phyloP scores from a whole-genome alignment of 768 basidiomycete genomes.

The Hirschioporus abietinus region DNA sequence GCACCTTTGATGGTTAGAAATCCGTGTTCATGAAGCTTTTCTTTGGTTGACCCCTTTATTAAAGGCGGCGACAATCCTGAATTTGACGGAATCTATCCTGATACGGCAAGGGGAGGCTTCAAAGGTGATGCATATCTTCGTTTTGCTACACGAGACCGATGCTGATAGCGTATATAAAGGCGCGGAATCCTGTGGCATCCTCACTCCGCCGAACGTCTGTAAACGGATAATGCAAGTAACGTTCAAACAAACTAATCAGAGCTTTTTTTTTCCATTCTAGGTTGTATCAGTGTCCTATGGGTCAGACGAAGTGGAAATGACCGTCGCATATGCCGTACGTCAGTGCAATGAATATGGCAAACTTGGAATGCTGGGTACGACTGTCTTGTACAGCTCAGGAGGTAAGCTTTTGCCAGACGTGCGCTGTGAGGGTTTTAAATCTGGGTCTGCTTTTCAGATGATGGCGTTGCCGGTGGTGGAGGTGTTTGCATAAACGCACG shows the following conservation, averaged over 20 bases:
- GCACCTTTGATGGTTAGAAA: conserved; percentile 27
- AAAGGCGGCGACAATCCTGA: neutral
- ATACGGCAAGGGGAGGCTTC: conserved; percentile 29
- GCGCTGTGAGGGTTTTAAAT: neutral
- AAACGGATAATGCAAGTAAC: conserved; percentile 8
- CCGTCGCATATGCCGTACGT: conserved; percentile 26
- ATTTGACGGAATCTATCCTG: conserved; percentile 31
- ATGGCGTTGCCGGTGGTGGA: conserved; percentile 33
- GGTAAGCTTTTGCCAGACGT: neutral
- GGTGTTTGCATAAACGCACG: conserved; percentile 20
- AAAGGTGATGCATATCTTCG: conserved; percentile 14
- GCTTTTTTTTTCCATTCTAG: conserved; percentile 1
- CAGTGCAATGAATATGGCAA: conserved; percentile 34
- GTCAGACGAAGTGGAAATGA: conserved; percentile 29
- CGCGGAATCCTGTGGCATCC: conserved; percentile 32
- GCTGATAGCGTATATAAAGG: conserved; percentile 15
- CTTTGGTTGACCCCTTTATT: neutral
- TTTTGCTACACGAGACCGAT: neutral
- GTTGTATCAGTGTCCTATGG: conserved; percentile 30
- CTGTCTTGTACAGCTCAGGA: conserved; percentile 31
- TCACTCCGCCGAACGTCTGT: conserved; percentile 29
- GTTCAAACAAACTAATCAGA: conserved; percentile 6
- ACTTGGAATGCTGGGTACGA: conserved; percentile 33
- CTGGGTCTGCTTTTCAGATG: conserved; percentile 14
- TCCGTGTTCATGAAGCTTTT: neutral